These are phyloP conservation scores for Scutellaria barbata DNA, from an alignment of 257 asterid genomes.

Conservation along the genomic window DNA sequence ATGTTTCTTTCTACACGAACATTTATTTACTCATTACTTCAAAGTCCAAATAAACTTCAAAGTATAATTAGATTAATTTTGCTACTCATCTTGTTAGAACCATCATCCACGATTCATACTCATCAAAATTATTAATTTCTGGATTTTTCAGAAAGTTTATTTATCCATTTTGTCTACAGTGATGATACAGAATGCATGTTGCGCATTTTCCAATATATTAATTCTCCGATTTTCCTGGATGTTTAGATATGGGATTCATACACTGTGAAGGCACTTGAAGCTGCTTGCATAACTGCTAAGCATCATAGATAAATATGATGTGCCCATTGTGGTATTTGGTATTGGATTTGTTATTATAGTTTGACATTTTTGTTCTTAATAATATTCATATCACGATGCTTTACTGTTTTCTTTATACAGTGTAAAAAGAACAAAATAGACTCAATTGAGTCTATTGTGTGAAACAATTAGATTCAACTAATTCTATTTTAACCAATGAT, in stretches of 20 bases:
- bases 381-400: background rate
- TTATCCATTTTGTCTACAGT: too few relatives aligned
- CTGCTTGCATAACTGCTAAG: constrained; percentile 64
- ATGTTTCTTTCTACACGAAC: too few relatives aligned
- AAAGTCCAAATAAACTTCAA: too few relatives aligned
- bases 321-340: constrained; percentile 8
- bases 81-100: background rate
- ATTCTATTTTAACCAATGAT: too few relatives aligned
- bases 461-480: too few relatives aligned
- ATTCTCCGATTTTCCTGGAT: constrained; percentile 18
- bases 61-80: too few relatives aligned
- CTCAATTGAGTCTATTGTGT: too few relatives aligned
- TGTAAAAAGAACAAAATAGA: too few relatives aligned
- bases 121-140: background rate
- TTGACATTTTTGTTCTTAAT: constrained; percentile 8
- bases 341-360: background rate
- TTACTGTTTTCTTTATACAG: constrained; percentile 22
- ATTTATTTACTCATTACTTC: too few relatives aligned
- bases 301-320: constrained; percentile 1
- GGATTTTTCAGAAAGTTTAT: background rate
- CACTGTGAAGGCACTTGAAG: constrained; percentile 91
- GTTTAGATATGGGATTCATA: constrained; percentile 95
- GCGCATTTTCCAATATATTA: background rate
- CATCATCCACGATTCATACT: background rate
- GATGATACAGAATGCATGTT: background rate